A percentile compares a stretch with the other conserved stretches of the same genome.
Evolutionary conservation across 345 rosid species (phyloP).

Genomic region (Eucalyptus sideroxylon): DNA sequence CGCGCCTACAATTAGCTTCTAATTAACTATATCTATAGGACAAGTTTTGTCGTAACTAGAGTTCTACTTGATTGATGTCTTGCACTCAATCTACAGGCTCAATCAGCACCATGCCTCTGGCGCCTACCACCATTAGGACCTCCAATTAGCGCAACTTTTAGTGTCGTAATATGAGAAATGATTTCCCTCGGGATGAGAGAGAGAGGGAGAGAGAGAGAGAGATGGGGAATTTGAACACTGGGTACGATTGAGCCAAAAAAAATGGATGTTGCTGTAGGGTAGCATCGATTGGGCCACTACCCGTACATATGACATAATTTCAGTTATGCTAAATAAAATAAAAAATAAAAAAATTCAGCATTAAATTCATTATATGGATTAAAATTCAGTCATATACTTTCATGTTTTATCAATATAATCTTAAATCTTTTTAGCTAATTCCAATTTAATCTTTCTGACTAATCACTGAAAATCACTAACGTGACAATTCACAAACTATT

Average conservation of each 20-base stretch:
- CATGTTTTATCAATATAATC: neutral
- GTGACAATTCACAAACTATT: too few species aligned
- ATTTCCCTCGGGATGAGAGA: neutral
- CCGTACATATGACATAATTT: neutral
- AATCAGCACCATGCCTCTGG: neutral
- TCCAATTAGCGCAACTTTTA: neutral
- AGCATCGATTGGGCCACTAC: neutral
- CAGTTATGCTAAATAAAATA: neutral
- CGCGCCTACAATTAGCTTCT: neutral
- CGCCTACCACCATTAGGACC: neutral
- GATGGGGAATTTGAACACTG: neutral
- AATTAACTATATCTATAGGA: neutral
- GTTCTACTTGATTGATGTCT: neutral
- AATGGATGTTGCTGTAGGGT: neutral
- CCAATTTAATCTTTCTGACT: neutral
- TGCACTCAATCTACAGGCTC: neutral
- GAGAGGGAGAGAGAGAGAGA: too few species aligned
- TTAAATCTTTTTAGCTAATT: neutral
- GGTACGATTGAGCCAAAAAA: neutral
- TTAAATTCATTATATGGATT: too few species aligned
- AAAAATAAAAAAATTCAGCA: too few species aligned
- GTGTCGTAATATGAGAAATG: neutral
- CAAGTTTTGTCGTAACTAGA: neutral
- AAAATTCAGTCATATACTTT: neutral
- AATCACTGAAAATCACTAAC: rapidly evolving